Evolutionary conservation across 1,284 basidiomycete genomes (phyloP), one percentile per base, ranked within the genome.

Genomic region (Pascua sp.): DNA sequence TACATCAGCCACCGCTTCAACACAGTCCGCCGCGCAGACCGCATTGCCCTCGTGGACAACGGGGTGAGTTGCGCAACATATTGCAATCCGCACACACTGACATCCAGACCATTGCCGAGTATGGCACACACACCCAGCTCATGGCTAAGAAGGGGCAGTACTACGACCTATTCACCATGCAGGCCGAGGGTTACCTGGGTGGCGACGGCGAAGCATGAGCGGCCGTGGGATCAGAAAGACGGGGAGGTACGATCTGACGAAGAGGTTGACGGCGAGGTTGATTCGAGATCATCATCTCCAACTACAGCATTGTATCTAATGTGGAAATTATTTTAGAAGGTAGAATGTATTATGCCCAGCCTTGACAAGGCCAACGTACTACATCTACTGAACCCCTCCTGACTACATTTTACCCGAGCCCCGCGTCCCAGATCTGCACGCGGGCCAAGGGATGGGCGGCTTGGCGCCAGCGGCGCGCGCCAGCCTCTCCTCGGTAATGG

Each of bases 31-130:
- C 50, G 55, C 42, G 68, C 66, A n/a, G 68, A 68, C 57, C 49
- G 69, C 51, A 85, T 91, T 63, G 89, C 87, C 47, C 88, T 91
- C 82, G 88, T 91, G 83, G 87, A 90, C 65, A 82, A 84, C 67
- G 89, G 89, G 71, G 88, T 49, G 47, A 41, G 47, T 49, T 38
- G 13, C 2, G 44, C 17, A 9, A 15, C 12, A 13, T 10, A 1
- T n/a, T 9, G 8, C 7, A 10, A 12, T 36, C 36, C 17, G 24
- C 24, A 32, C 8, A 48, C 11, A 39, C 47, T 49, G 38, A 49
- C 47, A 18, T 11, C 4, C 38, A 49, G 32, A 50, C 83, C 3
- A 86, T 91, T 67, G 82, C 82, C 42, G 89, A 91, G 76, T 87
- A 88, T 68, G 89, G 89, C 16, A 84, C 85, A n/a, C 89, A 91